These are phyloP conservation scores for Cytospora piceicola DNA, from an alignment of 2,329 filamentous ascomycete species.

Conservation along the genomic window DNA sequence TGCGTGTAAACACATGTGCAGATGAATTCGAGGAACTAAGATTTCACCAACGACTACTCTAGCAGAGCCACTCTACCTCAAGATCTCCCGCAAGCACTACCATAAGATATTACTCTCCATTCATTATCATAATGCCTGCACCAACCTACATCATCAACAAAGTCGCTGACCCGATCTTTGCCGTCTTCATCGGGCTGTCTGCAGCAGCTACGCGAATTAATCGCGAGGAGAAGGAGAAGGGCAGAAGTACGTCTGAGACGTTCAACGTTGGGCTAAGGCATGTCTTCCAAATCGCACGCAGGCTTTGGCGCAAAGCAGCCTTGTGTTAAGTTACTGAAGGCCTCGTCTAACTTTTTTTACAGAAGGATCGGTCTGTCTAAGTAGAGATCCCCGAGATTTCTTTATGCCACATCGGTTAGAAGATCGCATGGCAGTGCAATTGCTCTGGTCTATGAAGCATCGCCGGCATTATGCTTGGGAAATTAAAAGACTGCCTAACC, in stretches of 20 bases:
- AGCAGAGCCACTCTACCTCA: neutral
- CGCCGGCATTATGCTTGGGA: neutral
- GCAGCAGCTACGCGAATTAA: conserved; percentile 62
- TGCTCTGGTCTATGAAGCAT: neutral
- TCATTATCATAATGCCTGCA: conserved; percentile 49
- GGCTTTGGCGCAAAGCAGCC: neutral
- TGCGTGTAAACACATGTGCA: no score
- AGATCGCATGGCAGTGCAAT: neutral
- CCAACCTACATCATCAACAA: conserved; percentile 65
- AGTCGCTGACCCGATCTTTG: conserved; percentile 62
- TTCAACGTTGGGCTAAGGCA: conserved; percentile 53
- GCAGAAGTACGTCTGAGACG: conserved; percentile 55
- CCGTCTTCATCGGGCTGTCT: conserved; percentile 58
- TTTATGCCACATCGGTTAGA: neutral
- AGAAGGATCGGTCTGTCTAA: conserved; percentile 35
- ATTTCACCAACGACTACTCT: no score
- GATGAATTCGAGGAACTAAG: no score
- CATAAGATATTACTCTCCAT: neutral
- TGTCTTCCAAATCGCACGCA: conserved; percentile 6
- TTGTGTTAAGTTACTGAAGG: neutral
- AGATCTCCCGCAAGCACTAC: neutral
- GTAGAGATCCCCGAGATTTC: neutral
- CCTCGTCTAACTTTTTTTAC: conserved; percentile 14
- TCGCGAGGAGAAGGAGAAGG: conserved; percentile 63
- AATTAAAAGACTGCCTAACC: neutral